These are phyloP conservation scores for Entomortierella beljakovae DNA, from an alignment of 192 early-diverging fungal species.

Conservation along the genomic window DNA sequence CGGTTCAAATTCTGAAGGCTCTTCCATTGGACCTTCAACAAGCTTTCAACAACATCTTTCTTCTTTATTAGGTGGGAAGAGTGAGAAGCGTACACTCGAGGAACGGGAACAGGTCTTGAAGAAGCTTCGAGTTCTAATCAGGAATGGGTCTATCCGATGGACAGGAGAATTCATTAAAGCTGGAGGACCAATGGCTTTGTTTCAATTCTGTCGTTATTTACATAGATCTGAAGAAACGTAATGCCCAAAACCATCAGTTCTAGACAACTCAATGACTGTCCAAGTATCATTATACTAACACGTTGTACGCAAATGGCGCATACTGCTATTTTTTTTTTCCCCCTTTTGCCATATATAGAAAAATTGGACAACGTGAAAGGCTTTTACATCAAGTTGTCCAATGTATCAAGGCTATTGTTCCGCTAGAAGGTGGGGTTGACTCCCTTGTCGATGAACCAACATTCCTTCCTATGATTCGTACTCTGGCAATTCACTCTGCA, in stretches of 20 bases:
- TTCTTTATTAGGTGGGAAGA: conserved; percentile 21
- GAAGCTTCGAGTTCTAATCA: conserved; percentile 40
- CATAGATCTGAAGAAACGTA: conserved; percentile 44
- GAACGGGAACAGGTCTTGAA: conserved; percentile 46
- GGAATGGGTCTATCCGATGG: conserved; percentile 52
- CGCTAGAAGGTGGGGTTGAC: conserved; percentile 31
- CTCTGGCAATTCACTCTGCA: conserved; percentile 32
- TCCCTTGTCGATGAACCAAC: conserved; percentile 15
- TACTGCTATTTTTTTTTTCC: neutral
- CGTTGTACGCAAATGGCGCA: too few species aligned
- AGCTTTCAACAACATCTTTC: conserved; percentile 38
- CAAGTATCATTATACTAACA: too few species aligned
- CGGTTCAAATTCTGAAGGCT: neutral
- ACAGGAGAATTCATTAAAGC: conserved; percentile 50
- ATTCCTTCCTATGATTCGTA: conserved; percentile 37
- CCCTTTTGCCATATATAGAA: conserved; percentile 10
- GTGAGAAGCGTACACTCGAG: conserved; percentile 20
- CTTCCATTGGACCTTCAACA: neutral
- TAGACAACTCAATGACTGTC: too few species aligned
- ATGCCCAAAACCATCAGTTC: neutral
- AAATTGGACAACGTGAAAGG: conserved; percentile 37
- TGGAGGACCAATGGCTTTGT: conserved; percentile 31
- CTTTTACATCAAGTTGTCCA: conserved; percentile 40
- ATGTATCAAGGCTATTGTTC: conserved; percentile 40
- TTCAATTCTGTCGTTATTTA: conserved; percentile 30